A percentile compares a stretch with the other conserved stretches of the same genome.
These are phyloP conservation scores for Penicillium sp. DNA, from an alignment of 2,329 filamentous ascomycete genomes.

Conservation along the genomic window DNA sequence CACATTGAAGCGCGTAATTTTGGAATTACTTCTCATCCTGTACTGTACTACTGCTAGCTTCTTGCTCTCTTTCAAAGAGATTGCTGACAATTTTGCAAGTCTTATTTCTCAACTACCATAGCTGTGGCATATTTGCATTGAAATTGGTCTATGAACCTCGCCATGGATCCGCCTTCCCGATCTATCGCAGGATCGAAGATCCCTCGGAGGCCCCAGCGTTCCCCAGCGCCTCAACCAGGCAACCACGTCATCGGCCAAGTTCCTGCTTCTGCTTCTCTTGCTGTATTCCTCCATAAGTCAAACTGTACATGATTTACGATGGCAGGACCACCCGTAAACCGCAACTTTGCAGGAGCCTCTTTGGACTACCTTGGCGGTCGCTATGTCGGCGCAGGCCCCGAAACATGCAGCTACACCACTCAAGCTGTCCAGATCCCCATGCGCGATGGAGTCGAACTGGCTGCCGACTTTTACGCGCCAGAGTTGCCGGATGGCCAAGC, in stretches of 20 bases:
- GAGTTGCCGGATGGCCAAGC: constrained; percentile 7
- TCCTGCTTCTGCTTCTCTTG: not conserved
- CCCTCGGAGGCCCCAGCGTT: not conserved
- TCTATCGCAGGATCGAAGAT: not conserved
- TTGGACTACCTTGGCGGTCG: constrained; percentile 16
- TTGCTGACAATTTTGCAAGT: too few species aligned
- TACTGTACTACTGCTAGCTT: too few species aligned
- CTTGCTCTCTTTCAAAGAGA: too few species aligned
- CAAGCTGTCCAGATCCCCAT: constrained; percentile 18
- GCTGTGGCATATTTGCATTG: too few species aligned
- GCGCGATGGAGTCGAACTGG: constrained; percentile 15
- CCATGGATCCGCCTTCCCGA: not conserved
- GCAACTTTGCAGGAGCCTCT: constrained; percentile 7
- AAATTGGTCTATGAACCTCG: too few species aligned
- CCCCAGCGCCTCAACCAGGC: not conserved
- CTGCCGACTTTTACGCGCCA: constrained; percentile 17
- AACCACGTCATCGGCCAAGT: not conserved
- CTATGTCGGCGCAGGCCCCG: constrained; percentile 9
- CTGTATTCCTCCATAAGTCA: not conserved
- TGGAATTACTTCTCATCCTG: too few species aligned
- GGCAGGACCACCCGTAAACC: not conserved
- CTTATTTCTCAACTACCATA: too few species aligned
- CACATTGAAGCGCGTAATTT: too few species aligned
- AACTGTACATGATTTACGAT: not conserved
- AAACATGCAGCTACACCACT: constrained; percentile 20